Conservation (phyloP, 2,329 filamentous ascomycete species). For the Penicillium hesseltinei region DNA sequence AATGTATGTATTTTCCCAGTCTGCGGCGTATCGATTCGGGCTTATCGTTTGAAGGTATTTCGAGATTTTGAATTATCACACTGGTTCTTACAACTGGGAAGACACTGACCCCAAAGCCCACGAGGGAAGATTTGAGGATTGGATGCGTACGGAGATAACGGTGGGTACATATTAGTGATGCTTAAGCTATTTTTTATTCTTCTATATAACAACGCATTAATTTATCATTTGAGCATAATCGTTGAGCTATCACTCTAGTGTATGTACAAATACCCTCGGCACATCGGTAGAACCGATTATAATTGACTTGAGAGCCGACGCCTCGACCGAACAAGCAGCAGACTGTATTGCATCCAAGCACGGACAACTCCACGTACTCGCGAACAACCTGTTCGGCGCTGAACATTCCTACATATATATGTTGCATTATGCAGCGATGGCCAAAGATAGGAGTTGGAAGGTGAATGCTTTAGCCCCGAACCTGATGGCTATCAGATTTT, state of each 20-base stretch:
- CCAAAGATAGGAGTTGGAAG: too few relatives aligned
- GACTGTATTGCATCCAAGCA: not conserved
- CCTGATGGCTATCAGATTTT: too few relatives aligned
- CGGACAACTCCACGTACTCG: not conserved
- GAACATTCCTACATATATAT: too few relatives aligned
- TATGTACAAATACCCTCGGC: not conserved
- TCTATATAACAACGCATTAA: not conserved
- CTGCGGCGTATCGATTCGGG: not conserved
- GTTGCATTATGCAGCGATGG: too few relatives aligned
- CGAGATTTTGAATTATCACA: conserved; percentile 9
- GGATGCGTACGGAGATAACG: not conserved
- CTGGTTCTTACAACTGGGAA: conserved; percentile 2
- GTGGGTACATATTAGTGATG: conserved; percentile 4
- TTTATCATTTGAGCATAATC: not conserved
- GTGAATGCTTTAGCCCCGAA: too few relatives aligned
- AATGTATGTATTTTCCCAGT: conserved; percentile 58
- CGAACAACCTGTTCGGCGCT: too few relatives aligned
- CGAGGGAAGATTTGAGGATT: not conserved
- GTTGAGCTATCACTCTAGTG: not conserved
- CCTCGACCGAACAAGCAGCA: not conserved
- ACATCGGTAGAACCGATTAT: not conserved
- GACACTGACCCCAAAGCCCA: not conserved
- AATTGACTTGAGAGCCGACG: not conserved
- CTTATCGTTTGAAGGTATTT: conserved; percentile 41
- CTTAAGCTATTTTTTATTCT: not conserved